Evolutionary conservation across 352 stramenopile species (phyloP), one percentile per base, ranked within the genome.

Genomic region (Globisporangium abappressorium): DNA sequence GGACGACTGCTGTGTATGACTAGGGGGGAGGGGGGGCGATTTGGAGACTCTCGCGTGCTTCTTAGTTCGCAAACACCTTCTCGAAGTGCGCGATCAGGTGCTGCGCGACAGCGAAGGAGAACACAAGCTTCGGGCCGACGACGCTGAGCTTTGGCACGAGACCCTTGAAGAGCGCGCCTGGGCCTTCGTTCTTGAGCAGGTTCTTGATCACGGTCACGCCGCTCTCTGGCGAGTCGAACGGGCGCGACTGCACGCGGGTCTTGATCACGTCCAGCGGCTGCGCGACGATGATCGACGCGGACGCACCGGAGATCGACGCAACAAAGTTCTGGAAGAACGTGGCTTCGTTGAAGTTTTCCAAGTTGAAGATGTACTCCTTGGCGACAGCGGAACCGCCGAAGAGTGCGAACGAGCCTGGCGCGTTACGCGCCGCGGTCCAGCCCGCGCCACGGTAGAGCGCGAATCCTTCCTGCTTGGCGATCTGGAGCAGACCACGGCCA

Each of bases 181-280:
- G 67, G 34, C 95, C 95, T 71, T 99, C 95, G 41, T 97, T 86
- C 73, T 95, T 88, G 62, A 99, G 87, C 73, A 98, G 78, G 73
- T 98, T 96, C 69, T 84, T 87, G 64, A 99, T 84, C 53, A 99
- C 93, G 51, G 84, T 81, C 68, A 90, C 80, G 64, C 95, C 95
- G 66, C 80, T 96, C 74, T 98, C 91, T 0, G 91, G 94, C 61
- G 92, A 97, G 78, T 99, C 91, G 72, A 98, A 99, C 49, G 93
- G 82, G 47, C 91, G 86, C 55, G 91, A 95, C 76, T 99, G 95
- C 55, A 99, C 89, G 66, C 95, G 87, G 51, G 94, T 98, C 82
- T 99, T 98, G 84, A 98, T 95, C 54, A 98, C 94, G 82, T 98
- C 95, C 59, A 96, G 73, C 49, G 95, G 95, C 72, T 97, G 89